Conservation (phyloP, 345 rosid species). For the Pugionium cornutum region DNA sequence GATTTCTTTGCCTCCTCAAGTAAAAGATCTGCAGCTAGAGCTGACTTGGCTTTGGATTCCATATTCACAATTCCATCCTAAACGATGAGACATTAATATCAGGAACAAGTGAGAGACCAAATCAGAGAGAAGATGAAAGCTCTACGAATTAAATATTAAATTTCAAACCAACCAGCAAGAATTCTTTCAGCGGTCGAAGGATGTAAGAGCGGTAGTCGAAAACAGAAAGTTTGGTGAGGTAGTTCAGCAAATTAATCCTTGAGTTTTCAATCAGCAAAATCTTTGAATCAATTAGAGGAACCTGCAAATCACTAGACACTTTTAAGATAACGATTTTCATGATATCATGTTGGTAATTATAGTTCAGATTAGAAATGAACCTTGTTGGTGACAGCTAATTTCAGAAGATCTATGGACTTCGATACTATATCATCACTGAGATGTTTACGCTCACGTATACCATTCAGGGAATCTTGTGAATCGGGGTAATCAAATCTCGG, state of each 20-base stretch:
- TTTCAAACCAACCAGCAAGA: slow-evolving; percentile 18
- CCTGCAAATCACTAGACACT: slow-evolving; percentile 11
- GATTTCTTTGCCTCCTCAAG: too few species aligned
- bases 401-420: slow-evolving; percentile 4
- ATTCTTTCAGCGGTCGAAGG: slow-evolving; percentile 22
- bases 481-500: background rate
- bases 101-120: background rate
- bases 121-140: slow-evolving; percentile 8
- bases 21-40: slow-evolving; percentile 6
- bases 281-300: slow-evolving; percentile 8
- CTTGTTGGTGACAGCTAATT: background rate
- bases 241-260: slow-evolving; percentile 12
- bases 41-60: slow-evolving; percentile 23
- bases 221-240: slow-evolving; percentile 20
- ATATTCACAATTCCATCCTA: slow-evolving; percentile 1
- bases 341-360: background rate
- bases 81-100: background rate
- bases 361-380: slow-evolving; percentile 18
- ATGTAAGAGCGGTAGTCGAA: slow-evolving; percentile 29
- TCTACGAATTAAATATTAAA: slow-evolving; percentile 5
- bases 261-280: slow-evolving; percentile 22
- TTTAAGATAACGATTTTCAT: too few species aligned
- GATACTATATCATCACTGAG: slow-evolving; percentile 23
- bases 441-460: slow-evolving; percentile 2
- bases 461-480: background rate